Evolutionary conservation across 176 grass and related monocot genomes (phyloP), one percentile per base, ranked within the genome.

Genomic region (Thalia dealbata): DNA sequence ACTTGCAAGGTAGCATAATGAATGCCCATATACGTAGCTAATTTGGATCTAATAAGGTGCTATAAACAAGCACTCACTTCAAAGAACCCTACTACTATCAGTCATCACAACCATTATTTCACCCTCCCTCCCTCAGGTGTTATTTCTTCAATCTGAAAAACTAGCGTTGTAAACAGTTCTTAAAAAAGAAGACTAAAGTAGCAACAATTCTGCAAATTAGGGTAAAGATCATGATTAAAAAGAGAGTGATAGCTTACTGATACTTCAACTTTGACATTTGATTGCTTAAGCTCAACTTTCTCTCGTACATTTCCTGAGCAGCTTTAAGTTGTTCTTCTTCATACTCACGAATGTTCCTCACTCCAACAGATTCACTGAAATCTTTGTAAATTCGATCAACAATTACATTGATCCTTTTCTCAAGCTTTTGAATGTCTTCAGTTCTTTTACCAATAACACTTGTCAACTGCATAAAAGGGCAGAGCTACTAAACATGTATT

Each of bases 181-280:
- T 58, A n/a, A 58, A 58, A 56, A 58, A n/a, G 21, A 58, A 58
- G 6, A 58, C 21, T 58, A 19, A 58, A 58, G 6, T 21, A n/a
- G 54, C 7, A n/a, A n/a, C n/a, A n/a, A n/a, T n/a, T n/a, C n/a
- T n/a, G n/a, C n/a, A 65, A 32, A 7, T 16, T 65, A 14, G 28
- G 28, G 30, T 65, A 14, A 27, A 15, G 14, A 32, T 32, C 6
- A 50, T 58, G 29, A 24, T 69, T 6, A 56, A 48, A 26, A 56
- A 69, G 0, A 56, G 14, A 73, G 73, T 52, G 15, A 86, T 50
- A 76, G 87, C 93, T 81, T 86, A 97, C 93, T 97, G 93, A 78
- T 97, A 97, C 84, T 97, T 97, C 82, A 92, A 80, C 85, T 97
- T 97, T 69, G 89, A 97, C 85, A 97, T 92, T 50, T 97, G 93